A percentile compares a stretch with the other conserved stretches of the same genome.
Conservation (phyloP, 441 rosid genomes). For the Aleurites moluccanus region DNA sequence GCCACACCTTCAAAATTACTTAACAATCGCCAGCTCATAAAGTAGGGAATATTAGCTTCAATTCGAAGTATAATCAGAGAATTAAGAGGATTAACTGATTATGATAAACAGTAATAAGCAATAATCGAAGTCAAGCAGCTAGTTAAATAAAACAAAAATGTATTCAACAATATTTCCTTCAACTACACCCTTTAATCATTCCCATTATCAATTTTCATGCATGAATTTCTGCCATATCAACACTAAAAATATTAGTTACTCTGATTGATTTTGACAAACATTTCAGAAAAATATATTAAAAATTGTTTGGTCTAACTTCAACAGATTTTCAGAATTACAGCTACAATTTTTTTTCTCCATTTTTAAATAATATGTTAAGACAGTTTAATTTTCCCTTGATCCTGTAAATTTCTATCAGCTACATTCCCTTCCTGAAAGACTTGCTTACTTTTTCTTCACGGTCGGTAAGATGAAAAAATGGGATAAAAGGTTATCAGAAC, state of each 20-base stretch:
- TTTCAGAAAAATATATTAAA: background rate
- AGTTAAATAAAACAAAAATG: conserved; percentile 19
- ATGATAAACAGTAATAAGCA: conserved; percentile 18
- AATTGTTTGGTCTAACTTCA: background rate
- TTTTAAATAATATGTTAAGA: background rate
- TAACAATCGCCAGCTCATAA: conserved; percentile 18
- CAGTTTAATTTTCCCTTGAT: background rate
- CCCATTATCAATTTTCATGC: conserved; percentile 14
- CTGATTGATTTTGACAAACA: background rate
- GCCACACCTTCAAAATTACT: background rate
- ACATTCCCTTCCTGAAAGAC: background rate
- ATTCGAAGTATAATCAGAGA: conserved; percentile 14
- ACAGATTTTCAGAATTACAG: background rate
- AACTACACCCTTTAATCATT: conserved; percentile 36
- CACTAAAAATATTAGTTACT: conserved; percentile 1
- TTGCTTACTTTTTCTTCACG: background rate
- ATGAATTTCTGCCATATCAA: conserved; percentile 11
- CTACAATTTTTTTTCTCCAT: too few species aligned
- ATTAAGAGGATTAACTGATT: conserved; percentile 6
- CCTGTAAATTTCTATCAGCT: background rate
- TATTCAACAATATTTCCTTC: conserved; percentile 36
- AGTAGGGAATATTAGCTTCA: conserved; percentile 16
- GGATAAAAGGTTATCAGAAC: background rate
- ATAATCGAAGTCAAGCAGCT: conserved; percentile 22
- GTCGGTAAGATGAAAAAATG: background rate